Evolutionary conservation across 352 stramenopile genomes (phyloP).

Genomic region (Pythium rhizo-oryzae): DNA sequence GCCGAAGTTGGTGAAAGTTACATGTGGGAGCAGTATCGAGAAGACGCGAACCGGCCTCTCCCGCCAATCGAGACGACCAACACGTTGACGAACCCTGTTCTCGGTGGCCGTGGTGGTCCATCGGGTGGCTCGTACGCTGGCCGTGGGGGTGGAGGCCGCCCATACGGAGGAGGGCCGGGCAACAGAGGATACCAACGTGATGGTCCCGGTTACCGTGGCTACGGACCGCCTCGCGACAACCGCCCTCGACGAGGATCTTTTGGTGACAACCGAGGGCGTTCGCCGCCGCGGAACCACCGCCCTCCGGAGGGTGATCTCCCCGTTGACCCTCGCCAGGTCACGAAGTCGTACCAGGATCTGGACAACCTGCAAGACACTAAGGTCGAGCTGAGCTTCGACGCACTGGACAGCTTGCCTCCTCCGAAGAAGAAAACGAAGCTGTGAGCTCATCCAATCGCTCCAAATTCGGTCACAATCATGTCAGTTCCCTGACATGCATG

Average conservation of each 20-base stretch:
- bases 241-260: conserved; percentile 52
- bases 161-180: conserved; percentile 37
- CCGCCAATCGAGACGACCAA: conserved; percentile 76
- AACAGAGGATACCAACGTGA: conserved; percentile 53
- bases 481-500: too few species aligned
- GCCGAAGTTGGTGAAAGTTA: conserved; percentile 82
- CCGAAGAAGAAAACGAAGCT: conserved; percentile 89
- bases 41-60: conserved; percentile 78
- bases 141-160: conserved; percentile 26
- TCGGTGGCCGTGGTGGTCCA: conserved; percentile 40
- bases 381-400: conserved; percentile 85
- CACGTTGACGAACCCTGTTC: conserved; percentile 54
- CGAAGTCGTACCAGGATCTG: conserved; percentile 82
- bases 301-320: conserved; percentile 70
- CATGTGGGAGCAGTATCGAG: conserved; percentile 88
- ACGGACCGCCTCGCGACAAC: conserved; percentile 55
- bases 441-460: conserved; percentile 23
- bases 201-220: conserved; percentile 55
- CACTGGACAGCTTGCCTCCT: conserved; percentile 73
- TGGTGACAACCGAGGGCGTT: conserved; percentile 32
- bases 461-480: too few species aligned
- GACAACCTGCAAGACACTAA: conserved; percentile 85
- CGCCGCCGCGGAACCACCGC: conserved; percentile 33
- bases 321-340: conserved; percentile 78
- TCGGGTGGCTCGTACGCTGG: conserved; percentile 31